Base-by-base conservation (phyloP, 2,329 filamentous ascomycete genomes). In the Trichoderma semiorbis region DNA sequence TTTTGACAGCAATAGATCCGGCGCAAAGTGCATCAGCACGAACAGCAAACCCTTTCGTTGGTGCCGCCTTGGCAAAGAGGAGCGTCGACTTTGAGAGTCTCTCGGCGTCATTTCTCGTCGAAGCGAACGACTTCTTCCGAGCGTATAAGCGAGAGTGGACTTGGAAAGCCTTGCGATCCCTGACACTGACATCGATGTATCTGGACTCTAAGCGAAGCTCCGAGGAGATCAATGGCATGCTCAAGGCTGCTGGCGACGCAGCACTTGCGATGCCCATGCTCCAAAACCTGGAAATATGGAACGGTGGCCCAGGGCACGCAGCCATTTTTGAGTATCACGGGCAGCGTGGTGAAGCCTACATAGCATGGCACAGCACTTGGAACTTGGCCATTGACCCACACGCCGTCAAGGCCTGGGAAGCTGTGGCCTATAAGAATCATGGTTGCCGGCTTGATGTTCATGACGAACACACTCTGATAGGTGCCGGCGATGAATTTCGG, bases 211-310 rank as follows among this genome's bases (percentile, higher is more conserved):
- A 32, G 30, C 67, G 57, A 50, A 21, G 14, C 18, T 24, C 30
- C 30, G n/a, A 63, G n/a, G 61, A 65, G 43, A 47, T 58, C 21
- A 65, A 57, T 50, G 50, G n/a, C 18, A 24, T 70, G 30, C 47
- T 65, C 43, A 53, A 58, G 12, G 43, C 21, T 11, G 58, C 60
- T 24, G 69, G 60, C 43, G 36, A 47, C 7, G 61, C 24, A 3
- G 69, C 58, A 47, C 47, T 63, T 47, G 69, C 47, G 24, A 70
- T 70, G 69, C 58, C 47, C 30, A 34, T 55, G 61, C 69, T 70
- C 3, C 47, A 60, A 43, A 36, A 50, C 32, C 7, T 70, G 50
- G 69, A 70, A 26, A 43, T 70, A 30, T 70, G 69, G 67, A 70
- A 70, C 10, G 67, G 67, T 18, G 67, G 67, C 43, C 18, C 39